Conservation (phyloP, 441 rosid genomes). For the Monsonia emarginata region DNA sequence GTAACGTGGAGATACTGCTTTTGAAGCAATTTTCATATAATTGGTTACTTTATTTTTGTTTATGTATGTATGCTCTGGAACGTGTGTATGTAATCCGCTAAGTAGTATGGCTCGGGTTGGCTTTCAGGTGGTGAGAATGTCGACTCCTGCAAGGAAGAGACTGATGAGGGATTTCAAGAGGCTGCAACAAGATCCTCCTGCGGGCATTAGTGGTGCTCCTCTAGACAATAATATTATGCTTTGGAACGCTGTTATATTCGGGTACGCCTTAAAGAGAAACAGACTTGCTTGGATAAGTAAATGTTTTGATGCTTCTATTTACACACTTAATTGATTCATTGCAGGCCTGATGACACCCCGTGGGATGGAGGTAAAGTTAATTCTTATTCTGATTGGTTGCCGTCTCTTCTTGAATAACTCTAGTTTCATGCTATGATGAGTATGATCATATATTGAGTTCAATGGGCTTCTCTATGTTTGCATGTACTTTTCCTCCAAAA, state of each 20-base stretch:
- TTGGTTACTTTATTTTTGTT: no score
- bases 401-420: not conserved
- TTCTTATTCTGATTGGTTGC: not conserved
- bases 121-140: slow-evolving; percentile 24
- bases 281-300: not conserved
- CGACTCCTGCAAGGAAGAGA: slow-evolving; percentile 59
- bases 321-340: not conserved
- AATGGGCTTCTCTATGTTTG: not conserved
- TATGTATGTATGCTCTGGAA: not conserved
- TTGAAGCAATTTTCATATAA: not conserved
- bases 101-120: not conserved
- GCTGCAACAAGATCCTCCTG: slow-evolving; percentile 63
- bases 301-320: not conserved
- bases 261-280: slow-evolving; percentile 21
- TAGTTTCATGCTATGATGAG: not conserved
- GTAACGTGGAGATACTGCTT: not conserved
- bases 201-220: slow-evolving; percentile 59
- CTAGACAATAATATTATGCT: slow-evolving; percentile 56
- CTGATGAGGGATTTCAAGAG: slow-evolving; percentile 69
- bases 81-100: not conserved
- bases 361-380: slow-evolving; percentile 49
- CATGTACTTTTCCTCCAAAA: not conserved
- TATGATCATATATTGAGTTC: not conserved
- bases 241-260: slow-evolving; percentile 63
- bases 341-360: slow-evolving; percentile 56